These are phyloP conservation scores for Spathaspora passalidarum DNA, from an alignment of 805 yeast genomes.

Conservation along the genomic window DNA sequence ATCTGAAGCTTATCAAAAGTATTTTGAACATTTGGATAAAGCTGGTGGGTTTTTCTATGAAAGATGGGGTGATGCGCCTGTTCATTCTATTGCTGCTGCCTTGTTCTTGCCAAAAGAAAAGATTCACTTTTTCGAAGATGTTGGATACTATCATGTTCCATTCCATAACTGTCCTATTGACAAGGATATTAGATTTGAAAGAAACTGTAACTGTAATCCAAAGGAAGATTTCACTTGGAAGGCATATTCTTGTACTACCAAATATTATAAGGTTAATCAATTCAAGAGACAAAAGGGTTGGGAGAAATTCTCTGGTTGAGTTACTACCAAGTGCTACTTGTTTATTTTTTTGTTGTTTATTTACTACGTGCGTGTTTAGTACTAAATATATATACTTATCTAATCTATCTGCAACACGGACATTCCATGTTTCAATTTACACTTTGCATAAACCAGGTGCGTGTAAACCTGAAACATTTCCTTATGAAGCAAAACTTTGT, in stretches of 20 bases:
- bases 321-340: too few species aligned
- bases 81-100: slow-evolving; percentile 83
- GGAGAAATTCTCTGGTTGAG: slow-evolving; percentile 52
- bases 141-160: slow-evolving; percentile 83
- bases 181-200: slow-evolving; percentile 49
- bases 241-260: slow-evolving; percentile 68
- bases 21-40: slow-evolving; percentile 68
- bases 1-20: slow-evolving; percentile 61
- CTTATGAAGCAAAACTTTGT: too few species aligned
- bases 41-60: slow-evolving; percentile 87
- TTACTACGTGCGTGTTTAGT: neutral
- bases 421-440: too few species aligned
- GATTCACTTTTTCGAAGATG: slow-evolving; percentile 76
- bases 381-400: neutral
- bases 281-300: slow-evolving; percentile 65
- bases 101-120: slow-evolving; percentile 66
- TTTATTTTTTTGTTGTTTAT: neutral
- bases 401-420: too few species aligned
- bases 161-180: slow-evolving; percentile 79
- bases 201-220: slow-evolving; percentile 74
- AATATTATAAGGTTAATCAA: slow-evolving; percentile 54
- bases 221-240: slow-evolving; percentile 74
- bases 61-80: slow-evolving; percentile 93
- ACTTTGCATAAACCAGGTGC: too few species aligned
- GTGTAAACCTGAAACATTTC: too few species aligned